Evolutionary conservation across 495 filamentous ascomycete genomes (phyloP).

Genomic region (Haplographium delicatum): DNA sequence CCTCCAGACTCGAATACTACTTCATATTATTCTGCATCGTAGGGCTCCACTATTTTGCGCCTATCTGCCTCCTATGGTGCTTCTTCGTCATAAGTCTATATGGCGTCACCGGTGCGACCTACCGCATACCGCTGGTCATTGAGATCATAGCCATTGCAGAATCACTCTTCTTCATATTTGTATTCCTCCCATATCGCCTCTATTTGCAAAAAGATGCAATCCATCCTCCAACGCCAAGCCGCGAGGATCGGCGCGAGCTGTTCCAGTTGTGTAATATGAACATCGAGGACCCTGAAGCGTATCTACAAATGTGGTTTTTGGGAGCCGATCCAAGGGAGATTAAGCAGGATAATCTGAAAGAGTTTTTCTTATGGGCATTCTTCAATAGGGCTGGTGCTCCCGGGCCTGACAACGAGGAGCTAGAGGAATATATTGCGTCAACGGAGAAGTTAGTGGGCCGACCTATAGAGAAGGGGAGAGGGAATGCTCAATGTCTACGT

Average conservation of each 20-base stretch:
- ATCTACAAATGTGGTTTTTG: conserved; percentile 60
- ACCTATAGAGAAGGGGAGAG: conserved; percentile 44
- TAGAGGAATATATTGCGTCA: conserved; percentile 48
- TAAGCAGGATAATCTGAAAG: conserved; percentile 57
- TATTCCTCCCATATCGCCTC: conserved; percentile 48
- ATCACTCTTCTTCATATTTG: conserved; percentile 44
- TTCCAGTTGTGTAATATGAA: conserved; percentile 50
- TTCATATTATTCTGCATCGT: conserved; percentile 36
- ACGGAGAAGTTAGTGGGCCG: conserved; percentile 46
- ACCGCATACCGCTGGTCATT: conserved; percentile 26
- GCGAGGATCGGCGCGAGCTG: conserved; percentile 38
- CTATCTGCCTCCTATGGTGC: conserved; percentile 43
- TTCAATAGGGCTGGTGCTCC: conserved; percentile 37
- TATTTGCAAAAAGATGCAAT: conserved; percentile 44
- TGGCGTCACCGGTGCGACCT: conserved; percentile 23
- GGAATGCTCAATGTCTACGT: conserved; percentile 47
- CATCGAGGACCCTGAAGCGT: conserved; percentile 49
- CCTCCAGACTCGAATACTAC: conserved; percentile 16
- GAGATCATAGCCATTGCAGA: conserved; percentile 34
- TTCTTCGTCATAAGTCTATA: conserved; percentile 29
- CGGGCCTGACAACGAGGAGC: conserved; percentile 46
- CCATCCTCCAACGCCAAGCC: conserved; percentile 44
- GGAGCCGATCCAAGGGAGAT: conserved; percentile 54
- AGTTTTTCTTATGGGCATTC: conserved; percentile 62
- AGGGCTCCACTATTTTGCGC: conserved; percentile 46